Evolutionary conservation across 2,329 filamentous ascomycete species (phyloP).

Genomic region (Davidsoniella virescens): DNA sequence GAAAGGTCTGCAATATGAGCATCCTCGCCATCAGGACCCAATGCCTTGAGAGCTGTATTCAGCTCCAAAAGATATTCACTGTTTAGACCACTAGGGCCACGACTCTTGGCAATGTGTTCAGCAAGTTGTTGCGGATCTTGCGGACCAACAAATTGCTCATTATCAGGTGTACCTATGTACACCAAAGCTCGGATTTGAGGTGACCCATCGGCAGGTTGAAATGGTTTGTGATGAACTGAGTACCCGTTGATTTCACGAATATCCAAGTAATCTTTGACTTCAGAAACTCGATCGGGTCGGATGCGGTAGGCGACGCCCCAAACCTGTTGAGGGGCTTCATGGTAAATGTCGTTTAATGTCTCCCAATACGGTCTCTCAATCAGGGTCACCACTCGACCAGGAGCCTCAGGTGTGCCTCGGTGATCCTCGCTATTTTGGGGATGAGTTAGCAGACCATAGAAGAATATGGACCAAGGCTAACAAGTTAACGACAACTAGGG

Average conservation of each 20-base stretch:
- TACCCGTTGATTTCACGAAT: conserved; percentile 97
- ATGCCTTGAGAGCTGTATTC: conserved; percentile 53
- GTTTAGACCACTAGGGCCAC: conserved; percentile 77
- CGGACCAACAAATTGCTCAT: conserved; percentile 77
- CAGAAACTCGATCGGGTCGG: conserved; percentile 49
- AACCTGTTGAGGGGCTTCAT: conserved; percentile 46
- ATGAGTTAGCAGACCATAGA: too few species aligned
- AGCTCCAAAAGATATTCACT: conserved; percentile 75
- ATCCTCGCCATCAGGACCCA: conserved; percentile 66
- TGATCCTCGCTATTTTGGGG: conserved; percentile 63
- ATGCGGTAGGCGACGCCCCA: conserved; percentile 94
- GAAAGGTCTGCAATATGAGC: conserved; percentile 74
- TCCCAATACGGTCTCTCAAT: conserved; percentile 77
- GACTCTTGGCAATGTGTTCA: conserved; percentile 59
- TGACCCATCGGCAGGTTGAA: conserved; percentile 40
- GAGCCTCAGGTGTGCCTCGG: conserved; percentile 72
- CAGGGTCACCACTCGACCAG: conserved; percentile 83
- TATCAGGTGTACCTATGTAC: conserved; percentile 87
- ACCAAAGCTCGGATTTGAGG: conserved; percentile 45
- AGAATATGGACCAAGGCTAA: too few species aligned
- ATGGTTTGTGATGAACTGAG: conserved; percentile 77
- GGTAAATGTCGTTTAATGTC: conserved; percentile 52
- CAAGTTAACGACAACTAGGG: too few species aligned
- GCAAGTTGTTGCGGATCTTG: conserved; percentile 67
- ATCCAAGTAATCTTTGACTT: conserved; percentile 81